Percentiles rank a stretch among this genome's conserved stretches.
Conservation (phyloP, 2,329 filamentous ascomycete genomes). For the Fusarium pseudocircinatum region DNA sequence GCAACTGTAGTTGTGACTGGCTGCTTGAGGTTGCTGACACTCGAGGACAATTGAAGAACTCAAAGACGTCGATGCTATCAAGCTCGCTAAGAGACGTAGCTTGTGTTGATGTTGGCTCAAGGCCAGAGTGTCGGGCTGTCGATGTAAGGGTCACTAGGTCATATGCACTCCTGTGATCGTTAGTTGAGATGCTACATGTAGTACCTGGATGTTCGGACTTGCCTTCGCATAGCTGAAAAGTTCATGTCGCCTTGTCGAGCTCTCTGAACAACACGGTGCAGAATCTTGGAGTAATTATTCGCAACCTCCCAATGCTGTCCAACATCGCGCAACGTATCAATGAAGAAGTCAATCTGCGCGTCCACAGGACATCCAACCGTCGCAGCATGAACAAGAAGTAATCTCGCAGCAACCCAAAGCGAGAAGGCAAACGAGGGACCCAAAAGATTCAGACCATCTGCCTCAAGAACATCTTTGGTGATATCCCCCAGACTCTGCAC, state of each 20-base stretch:
- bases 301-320: constrained; percentile 57
- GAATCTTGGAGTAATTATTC: constrained; percentile 53
- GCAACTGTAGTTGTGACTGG: constrained; percentile 21
- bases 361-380: constrained; percentile 51
- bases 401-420: constrained; percentile 54
- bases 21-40: constrained; percentile 32
- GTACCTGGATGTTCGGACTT: constrained; percentile 10
- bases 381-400: constrained; percentile 55
- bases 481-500: constrained; percentile 57
- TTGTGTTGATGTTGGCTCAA: constrained; percentile 53
- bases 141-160: constrained; percentile 52
- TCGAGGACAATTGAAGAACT: constrained; percentile 57
- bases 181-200: not conserved
- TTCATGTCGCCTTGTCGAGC: constrained; percentile 49
- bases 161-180: constrained; percentile 49
- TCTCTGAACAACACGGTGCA: constrained; percentile 51
- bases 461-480: constrained; percentile 55
- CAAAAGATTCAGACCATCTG: constrained; percentile 54
- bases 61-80: constrained; percentile 57
- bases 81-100: constrained; percentile 52
- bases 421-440: constrained; percentile 57
- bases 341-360: constrained; percentile 54
- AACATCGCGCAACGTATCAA: constrained; percentile 53
- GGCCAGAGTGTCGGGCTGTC: constrained; percentile 48
- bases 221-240: constrained; percentile 55